These are phyloP conservation scores for Candida tetrigidarum DNA, from an alignment of 1,139 yeast species.

Conservation along the genomic window DNA sequence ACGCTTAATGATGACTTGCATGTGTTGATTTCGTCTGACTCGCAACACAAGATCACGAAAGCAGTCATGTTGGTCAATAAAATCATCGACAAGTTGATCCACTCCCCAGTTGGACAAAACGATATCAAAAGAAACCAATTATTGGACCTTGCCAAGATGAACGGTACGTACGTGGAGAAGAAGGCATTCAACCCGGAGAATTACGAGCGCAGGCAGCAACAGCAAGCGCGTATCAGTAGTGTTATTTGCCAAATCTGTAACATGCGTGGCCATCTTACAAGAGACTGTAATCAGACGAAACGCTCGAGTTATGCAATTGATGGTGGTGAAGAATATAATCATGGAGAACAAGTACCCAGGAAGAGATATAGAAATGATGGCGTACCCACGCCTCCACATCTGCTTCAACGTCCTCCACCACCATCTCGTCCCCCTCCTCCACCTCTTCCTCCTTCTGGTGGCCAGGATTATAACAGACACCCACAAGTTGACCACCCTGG, in stretches of 20 bases:
- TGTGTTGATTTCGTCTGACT: conserved; percentile 84
- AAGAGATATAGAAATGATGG: conserved; percentile 18
- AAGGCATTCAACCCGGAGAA: conserved; percentile 72
- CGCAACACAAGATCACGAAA: conserved; percentile 72
- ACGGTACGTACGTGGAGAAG: conserved; percentile 89
- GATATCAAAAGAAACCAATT: conserved; percentile 90
- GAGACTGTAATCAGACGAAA: conserved; percentile 66
- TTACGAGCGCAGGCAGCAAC: conserved; percentile 45
- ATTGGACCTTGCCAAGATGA: conserved; percentile 87
- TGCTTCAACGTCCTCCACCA: conserved; percentile 23
- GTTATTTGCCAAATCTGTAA: conserved; percentile 83
- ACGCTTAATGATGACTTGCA: conserved; percentile 72
- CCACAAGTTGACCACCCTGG: conserved; percentile 44
- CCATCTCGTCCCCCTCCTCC: conserved; percentile 26
- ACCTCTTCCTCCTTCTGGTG: conserved; percentile 14
- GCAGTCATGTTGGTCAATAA: conserved; percentile 79
- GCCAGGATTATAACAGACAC: conserved; percentile 14
- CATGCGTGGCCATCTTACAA: conserved; percentile 80
- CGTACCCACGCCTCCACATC: conserved; percentile 24
- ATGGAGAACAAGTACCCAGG: conserved; percentile 12
- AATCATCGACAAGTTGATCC: conserved; percentile 80
- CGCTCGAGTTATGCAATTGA: conserved; percentile 1
- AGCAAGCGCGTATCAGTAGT: conserved; percentile 53
- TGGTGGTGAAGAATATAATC: conserved; percentile 1
- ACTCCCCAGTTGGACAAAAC: conserved; percentile 92